Base-by-base conservation (phyloP, 192 early-diverging fungal species). In the Podila minutissima region DNA sequence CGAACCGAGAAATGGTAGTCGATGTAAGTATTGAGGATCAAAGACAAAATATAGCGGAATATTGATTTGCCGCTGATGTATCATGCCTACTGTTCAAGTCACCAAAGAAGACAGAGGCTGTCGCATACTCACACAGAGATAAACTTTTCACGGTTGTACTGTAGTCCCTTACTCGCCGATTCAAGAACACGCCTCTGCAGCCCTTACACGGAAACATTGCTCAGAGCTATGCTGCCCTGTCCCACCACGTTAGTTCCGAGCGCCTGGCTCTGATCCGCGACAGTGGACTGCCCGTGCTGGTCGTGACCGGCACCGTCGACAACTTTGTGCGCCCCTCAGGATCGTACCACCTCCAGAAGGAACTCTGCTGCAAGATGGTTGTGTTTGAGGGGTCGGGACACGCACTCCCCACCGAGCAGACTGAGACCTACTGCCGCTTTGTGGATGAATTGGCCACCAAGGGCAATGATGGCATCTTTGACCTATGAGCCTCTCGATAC, bases 351-450 rank as follows among this genome's bases (percentile, higher is more conserved):
- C 55, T 81, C 15, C 71, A 71, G 7, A 64, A 73, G 57, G 67
- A 73, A 22, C 65, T 81, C 28, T 61, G 46, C 2, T 57, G 59
- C 9, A 65, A 65, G 2, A 46, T 81, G 22, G 77, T 81, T 29
- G 71, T 81, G 19, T 81, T 81, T 51, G 71, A 81, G n/a, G 77
- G 71, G 15, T 81, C 77, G 0, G 77, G 77, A 3, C 77, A 81
- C 53, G 70, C 77, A 5, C 57, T 81, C 5, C 71, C 77, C 20
- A 55, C 66, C 10, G 77, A 81, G 28, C 66, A 81, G 66, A 81
- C 70, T 3, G 71, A 81, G 57, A 69, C 55, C 0, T 81, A 81
- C 28, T 73, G 71, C 22, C 49, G 66, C 53, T 81, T 81, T 62
- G 58, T 81, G 10, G 71, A 69, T 26, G 77, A 81, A 41, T 41